A percentile compares a stretch with the other conserved stretches of the same genome.
Conservation (phyloP, 192 early-diverging fungal genomes). For the Entomortierella beljakovae region DNA sequence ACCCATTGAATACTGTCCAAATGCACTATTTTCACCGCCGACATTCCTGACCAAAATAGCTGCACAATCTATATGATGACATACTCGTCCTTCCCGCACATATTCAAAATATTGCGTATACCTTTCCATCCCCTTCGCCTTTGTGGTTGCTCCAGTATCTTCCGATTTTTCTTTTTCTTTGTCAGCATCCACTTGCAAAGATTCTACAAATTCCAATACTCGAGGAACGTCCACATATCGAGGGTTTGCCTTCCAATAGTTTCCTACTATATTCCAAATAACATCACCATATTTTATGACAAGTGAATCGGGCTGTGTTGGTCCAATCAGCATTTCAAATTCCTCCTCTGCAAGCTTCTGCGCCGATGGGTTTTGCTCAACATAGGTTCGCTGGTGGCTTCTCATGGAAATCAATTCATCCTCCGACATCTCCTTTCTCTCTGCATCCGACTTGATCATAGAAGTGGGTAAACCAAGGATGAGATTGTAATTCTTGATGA, state of each 20-base stretch:
- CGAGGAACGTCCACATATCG: slow-evolving; percentile 24
- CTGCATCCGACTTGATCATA: slow-evolving; percentile 15
- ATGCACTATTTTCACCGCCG: background rate
- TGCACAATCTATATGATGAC: background rate
- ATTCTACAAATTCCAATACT: slow-evolving; percentile 5
- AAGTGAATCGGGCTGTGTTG: background rate
- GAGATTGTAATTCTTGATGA: background rate
- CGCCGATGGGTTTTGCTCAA: slow-evolving; percentile 6
- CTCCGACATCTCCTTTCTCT: slow-evolving; percentile 10
- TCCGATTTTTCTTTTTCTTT: background rate
- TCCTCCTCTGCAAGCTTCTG: slow-evolving; percentile 11
- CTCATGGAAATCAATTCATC: background rate
- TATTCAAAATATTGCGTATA: slow-evolving; percentile 7
- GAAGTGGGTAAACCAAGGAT: slow-evolving; percentile 12
- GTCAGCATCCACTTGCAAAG: background rate
- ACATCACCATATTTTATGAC: slow-evolving; percentile 15
- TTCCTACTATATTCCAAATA: background rate
- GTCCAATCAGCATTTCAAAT: slow-evolving; percentile 13
- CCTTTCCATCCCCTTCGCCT: background rate
- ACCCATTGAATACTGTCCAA: slow-evolving; percentile 18
- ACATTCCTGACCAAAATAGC: slow-evolving; percentile 8
- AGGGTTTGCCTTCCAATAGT: slow-evolving; percentile 20
- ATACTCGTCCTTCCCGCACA: slow-evolving; percentile 6
- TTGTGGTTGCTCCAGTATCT: background rate
- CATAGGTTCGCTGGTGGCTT: background rate